Evolutionary conservation across 2,329 filamentous ascomycete species (phyloP), one percentile per base, ranked within the genome.

Genomic region (Alternaria longipes): DNA sequence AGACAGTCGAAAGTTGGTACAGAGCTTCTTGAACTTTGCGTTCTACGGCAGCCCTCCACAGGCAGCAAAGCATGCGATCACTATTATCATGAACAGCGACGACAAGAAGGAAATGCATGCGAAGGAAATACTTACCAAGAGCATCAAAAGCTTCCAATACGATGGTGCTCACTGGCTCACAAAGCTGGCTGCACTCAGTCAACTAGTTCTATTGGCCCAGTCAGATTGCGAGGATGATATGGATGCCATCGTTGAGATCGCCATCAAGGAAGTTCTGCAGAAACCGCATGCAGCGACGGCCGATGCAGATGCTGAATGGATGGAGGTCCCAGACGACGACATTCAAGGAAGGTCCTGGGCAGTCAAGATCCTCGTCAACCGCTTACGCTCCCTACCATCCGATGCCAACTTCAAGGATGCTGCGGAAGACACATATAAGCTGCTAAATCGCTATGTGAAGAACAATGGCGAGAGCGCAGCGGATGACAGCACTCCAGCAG

Each of bases 41-140:
- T 84, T 94, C 20, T 91, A 92, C 72, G 94, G 94, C 22, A 86
- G 86, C 24, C 94, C 94, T 3, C 87, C 92, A 11, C 90, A 90
- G 74, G 91, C 92, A 8, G 92, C 94, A 22, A 99, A 99, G 79
- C 93, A 98, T 80, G 95, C 95, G 0, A 89, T 98, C 50, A 94
- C 92, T 28, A 93, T 99, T 66, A 84, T 99, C 55, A 88, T 97
- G 79, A 89, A 91, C 36, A 90, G 89, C 9, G 84, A 89, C 22
- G 89, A 94, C 52, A 88, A 88, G 68, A 95, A 92, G 77, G 91
- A 94, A 73, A 90, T 96, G 81, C 91, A 93, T 61, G 92, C 93
- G 8, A 93, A 90, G 54, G 93, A 96, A 69, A 85, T 99, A 11
- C 80, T 97, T 8, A 87, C 90, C 56, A 91, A 90, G 74, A 90